phyloP scores from a whole-genome alignment of 2,329 filamentous ascomycete species.

The Calonectria leucothoes region DNA sequence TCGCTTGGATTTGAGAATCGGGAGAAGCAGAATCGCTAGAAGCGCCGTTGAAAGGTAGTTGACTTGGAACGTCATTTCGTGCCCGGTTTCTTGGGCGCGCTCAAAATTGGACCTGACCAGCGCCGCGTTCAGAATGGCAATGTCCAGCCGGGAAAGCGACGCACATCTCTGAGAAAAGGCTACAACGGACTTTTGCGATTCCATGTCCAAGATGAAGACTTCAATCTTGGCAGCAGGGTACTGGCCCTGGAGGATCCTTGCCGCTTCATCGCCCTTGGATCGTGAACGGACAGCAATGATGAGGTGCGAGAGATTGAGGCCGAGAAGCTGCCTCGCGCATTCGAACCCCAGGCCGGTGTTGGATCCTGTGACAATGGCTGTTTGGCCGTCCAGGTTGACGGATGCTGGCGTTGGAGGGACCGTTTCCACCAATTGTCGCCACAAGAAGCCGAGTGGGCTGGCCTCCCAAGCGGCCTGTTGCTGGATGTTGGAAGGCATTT shows the following conservation, averaged over 20 bases:
- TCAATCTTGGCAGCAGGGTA: slow-evolving; percentile 53
- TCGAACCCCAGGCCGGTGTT: slow-evolving; percentile 63
- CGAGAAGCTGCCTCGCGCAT: slow-evolving; percentile 54
- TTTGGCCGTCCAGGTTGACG: slow-evolving; percentile 48
- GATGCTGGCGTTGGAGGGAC: slow-evolving; percentile 37
- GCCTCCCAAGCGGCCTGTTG: slow-evolving; percentile 36
- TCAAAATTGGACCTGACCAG: slow-evolving; percentile 41
- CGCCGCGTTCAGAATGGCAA: slow-evolving; percentile 60
- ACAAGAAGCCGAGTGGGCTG: slow-evolving; percentile 36
- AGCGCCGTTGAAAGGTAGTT: slow-evolving; percentile 53
- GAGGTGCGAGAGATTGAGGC: slow-evolving; percentile 53
- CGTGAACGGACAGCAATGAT: slow-evolving; percentile 60
- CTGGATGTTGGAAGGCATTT: slow-evolving; percentile 37
- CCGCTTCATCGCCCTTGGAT: slow-evolving; percentile 56
- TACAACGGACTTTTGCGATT: slow-evolving; percentile 57
- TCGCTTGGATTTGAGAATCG: slow-evolving; percentile 44
- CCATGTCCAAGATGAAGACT: slow-evolving; percentile 62
- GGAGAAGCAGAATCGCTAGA: slow-evolving; percentile 47
- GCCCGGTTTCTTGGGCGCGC: slow-evolving; percentile 45
- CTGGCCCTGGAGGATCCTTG: slow-evolving; percentile 27
- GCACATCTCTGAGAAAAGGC: slow-evolving; percentile 52
- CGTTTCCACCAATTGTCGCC: slow-evolving; percentile 37
- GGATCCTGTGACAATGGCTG: slow-evolving; percentile 61
- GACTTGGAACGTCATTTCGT: slow-evolving; percentile 55
- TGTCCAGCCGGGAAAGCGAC: slow-evolving; percentile 53